Evolutionary conservation across 768 basidiomycete species (phyloP).

Genomic region (Serendipita sp.): DNA sequence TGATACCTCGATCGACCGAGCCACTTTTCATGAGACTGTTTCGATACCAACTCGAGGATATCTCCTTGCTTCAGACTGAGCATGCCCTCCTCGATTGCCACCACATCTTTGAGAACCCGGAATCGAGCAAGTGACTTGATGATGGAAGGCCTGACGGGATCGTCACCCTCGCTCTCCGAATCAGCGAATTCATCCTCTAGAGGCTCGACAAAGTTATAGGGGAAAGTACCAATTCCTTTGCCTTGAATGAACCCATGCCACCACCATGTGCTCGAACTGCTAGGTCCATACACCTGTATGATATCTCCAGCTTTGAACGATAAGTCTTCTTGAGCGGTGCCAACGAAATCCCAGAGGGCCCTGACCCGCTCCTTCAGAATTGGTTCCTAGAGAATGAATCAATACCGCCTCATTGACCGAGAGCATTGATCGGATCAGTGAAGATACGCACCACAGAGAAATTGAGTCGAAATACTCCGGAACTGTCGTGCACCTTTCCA

Average conservation of each 20-base stretch:
- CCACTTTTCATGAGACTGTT: background rate
- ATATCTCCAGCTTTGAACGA: conserved; percentile 1
- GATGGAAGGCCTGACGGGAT: background rate
- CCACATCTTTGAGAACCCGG: background rate
- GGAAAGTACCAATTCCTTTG: background rate
- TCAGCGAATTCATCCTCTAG: background rate
- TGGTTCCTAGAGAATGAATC: background rate
- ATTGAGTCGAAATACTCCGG: background rate
- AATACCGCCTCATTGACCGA: background rate
- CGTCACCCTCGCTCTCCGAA: background rate
- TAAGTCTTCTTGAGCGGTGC: background rate
- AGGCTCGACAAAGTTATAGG: background rate
- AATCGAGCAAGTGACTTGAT: background rate
- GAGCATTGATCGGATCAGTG: background rate
- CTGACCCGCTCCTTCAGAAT: background rate
- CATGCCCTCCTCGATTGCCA: background rate
- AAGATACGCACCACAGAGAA: background rate
- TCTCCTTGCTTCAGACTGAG: conserved; percentile 1
- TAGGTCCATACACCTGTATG: background rate
- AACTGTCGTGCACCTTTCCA: background rate
- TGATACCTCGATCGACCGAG: background rate
- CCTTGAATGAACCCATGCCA: background rate
- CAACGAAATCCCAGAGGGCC: background rate
- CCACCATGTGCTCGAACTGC: conserved; percentile 1
- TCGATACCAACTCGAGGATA: background rate